Base-by-base conservation (phyloP, 768 basidiomycete genomes). In the Arthromyces matolae region DNA sequence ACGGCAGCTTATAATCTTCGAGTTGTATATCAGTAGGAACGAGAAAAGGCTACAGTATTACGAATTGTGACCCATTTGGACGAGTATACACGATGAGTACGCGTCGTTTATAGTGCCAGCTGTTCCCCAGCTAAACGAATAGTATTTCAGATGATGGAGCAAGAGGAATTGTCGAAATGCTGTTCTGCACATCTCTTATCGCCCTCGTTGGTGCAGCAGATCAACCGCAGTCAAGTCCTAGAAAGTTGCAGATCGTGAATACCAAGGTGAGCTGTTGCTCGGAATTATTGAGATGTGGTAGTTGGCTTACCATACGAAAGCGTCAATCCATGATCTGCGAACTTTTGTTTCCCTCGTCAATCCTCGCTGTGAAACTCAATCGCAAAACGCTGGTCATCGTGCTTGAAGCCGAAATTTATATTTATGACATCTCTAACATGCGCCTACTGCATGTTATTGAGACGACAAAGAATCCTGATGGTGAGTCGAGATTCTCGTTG, bases 291-390 rank as follows among this genome's bases (percentile, higher is more conserved):
- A 23, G 10, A 2, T 19, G 9, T 3, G 33, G 14, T 33, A 14
- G 32, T 23, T n/a, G n/a, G n/a, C n/a, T n/a, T n/a, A n/a, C n/a
- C n/a, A n/a, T n/a, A n/a, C n/a, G n/a, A n/a, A n/a, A 95, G 91
- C 86, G 96, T 20, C 93, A 97, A 78, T 93, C 90, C 19, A 94
- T 94, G 77, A 99, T 99, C 48, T 98, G 96, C 81, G 96, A 99
- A 62, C 82, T 98, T 14, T 79, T 96, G 5, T 99, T 99, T 64
- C 96, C 96, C 1, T 93, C 93, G 1, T 91, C 92, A 3, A 94
- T 99, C 45, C 83, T 99, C 22, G 81, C 90, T n/a, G 95, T 99
- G 64, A 97, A 96, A 71, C 78, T 99, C 60, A 99, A 99, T 69
- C 83, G 96, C 45, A 95, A 96, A 68, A 89, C 93, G 0, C 81